Conservation (phyloP, 176 grass and related monocot species). For the Phyllostachys edulis region DNA sequence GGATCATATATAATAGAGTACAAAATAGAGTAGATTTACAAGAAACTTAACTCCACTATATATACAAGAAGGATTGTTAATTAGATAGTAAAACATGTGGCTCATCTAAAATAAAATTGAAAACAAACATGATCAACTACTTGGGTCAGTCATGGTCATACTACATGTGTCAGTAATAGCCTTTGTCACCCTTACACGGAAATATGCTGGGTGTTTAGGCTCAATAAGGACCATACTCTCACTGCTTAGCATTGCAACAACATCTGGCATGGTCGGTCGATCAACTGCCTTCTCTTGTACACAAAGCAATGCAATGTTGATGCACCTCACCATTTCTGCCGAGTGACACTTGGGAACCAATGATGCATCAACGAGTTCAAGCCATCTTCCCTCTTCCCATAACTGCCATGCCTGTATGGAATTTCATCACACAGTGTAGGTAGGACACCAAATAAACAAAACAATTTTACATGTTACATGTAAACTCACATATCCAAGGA, state of each 20-base stretch:
- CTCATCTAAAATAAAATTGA: too few species aligned
- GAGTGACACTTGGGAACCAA: neutral
- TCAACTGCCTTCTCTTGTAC: neutral
- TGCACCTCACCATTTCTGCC: neutral
- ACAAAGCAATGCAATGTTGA: too few species aligned
- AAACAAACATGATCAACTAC: too few species aligned
- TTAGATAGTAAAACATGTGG: too few species aligned
- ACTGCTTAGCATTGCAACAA: neutral
- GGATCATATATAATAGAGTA: too few species aligned
- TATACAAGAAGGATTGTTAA: too few species aligned
- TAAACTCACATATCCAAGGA: too few species aligned
- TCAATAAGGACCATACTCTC: neutral
- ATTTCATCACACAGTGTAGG: neutral
- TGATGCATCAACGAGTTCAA: neutral
- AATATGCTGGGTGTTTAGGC: slow-evolving; percentile 2
- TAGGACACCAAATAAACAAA: neutral
- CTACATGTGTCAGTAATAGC: too few species aligned
- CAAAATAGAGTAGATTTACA: too few species aligned
- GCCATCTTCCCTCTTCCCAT: neutral
- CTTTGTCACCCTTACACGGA: neutral
- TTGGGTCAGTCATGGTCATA: too few species aligned
- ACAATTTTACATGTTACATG: neutral
- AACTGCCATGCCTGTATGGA: neutral
- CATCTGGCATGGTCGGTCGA: slow-evolving; percentile 13
- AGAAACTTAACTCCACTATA: too few species aligned